These are phyloP conservation scores for Theobroma grandiflorum DNA, from an alignment of 441 rosid species.

Conservation along the genomic window DNA sequence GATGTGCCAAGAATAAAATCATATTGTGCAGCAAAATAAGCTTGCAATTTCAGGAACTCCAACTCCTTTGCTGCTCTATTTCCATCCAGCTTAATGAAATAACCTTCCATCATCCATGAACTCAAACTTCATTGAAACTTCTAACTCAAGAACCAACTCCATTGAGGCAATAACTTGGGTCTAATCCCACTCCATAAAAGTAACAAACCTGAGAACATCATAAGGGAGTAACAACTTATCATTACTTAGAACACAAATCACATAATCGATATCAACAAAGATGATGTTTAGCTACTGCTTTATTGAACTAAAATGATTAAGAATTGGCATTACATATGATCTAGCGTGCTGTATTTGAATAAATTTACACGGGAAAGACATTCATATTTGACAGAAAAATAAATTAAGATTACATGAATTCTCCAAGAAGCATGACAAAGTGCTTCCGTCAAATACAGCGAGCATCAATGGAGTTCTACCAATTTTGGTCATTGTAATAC, in stretches of 20 bases:
- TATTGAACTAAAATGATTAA: not conserved
- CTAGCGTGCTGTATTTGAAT: not conserved
- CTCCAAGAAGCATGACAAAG: not conserved
- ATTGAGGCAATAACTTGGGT: not conserved
- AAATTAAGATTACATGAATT: not conserved
- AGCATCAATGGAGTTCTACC: not conserved
- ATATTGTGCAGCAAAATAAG: not conserved
- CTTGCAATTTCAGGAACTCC: not conserved
- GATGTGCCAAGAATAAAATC: not conserved
- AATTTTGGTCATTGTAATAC: not conserved
- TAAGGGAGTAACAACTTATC: not conserved
- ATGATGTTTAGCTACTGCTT: not conserved
- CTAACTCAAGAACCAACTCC: not conserved
- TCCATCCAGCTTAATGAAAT: not conserved
- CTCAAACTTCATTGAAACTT: not conserved
- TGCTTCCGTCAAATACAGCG: not conserved
- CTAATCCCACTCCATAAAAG: not conserved
- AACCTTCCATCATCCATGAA: not conserved
- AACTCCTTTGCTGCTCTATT: not conserved
- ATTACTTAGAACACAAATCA: not conserved
- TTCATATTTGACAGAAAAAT: not conserved
- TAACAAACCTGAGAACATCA: not conserved
- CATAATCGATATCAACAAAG: not conserved
- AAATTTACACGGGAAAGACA: not conserved
- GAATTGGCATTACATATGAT: constrained; percentile 16